phyloP scores from a whole-genome alignment of 202 grass and related monocot species.

The Brachypodium distachyon region DNA sequence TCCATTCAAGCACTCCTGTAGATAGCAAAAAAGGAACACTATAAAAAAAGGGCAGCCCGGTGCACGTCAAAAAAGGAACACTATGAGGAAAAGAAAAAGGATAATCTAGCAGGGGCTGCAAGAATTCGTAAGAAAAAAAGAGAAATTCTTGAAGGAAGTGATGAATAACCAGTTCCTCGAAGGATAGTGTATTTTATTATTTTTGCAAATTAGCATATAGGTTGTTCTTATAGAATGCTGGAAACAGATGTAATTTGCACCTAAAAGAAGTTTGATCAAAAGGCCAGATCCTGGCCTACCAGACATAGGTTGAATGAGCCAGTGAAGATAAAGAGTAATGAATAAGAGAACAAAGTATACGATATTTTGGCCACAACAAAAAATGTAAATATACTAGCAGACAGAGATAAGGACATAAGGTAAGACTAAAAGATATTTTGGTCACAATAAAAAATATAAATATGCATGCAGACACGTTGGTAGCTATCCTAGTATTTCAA shows the following conservation, averaged over 20 bases:
- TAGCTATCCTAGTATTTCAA: too few relatives aligned
- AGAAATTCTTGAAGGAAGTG: background rate
- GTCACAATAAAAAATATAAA: too few relatives aligned
- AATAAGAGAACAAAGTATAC: background rate
- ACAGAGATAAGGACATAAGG: too few relatives aligned
- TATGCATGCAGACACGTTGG: too few relatives aligned
- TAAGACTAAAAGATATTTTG: too few relatives aligned
- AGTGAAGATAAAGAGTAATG: background rate
- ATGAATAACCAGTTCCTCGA: background rate
- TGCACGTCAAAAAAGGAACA: background rate
- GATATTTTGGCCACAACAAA: background rate
- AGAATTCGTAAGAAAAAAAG: background rate
- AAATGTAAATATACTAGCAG: background rate
- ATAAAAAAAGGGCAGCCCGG: background rate
- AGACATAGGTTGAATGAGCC: background rate
- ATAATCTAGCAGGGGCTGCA: background rate
- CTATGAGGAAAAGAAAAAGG: background rate
- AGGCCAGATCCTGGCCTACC: background rate
- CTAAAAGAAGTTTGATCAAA: background rate
- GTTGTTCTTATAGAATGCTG: background rate
- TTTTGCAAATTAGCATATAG: background rate
- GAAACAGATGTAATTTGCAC: background rate
- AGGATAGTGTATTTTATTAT: too few relatives aligned
- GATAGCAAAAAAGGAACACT: background rate
- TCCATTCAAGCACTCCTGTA: constrained; percentile 76